These are phyloP conservation scores for Candolleomyces efflorescens DNA, from an alignment of 768 basidiomycete genomes.

Conservation along the genomic window DNA sequence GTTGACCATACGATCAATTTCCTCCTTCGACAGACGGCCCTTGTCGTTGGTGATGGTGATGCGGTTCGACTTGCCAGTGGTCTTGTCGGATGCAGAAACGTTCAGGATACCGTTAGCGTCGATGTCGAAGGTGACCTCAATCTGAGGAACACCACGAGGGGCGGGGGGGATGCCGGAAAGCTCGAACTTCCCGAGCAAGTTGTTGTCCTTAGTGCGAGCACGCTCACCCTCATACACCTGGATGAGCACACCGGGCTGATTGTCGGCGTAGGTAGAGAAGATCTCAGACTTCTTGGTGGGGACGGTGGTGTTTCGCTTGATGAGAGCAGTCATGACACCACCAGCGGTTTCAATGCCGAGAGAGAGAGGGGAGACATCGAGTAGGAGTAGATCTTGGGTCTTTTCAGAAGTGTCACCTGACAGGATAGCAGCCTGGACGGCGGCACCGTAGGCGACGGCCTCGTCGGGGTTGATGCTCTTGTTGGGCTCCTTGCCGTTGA, in stretches of 20 bases:
- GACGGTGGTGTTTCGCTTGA: constrained; percentile 98
- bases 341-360: constrained; percentile 98
- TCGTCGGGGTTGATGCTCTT: constrained; percentile 99
- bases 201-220: constrained; percentile 98
- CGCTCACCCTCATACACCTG: constrained; percentile 99
- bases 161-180: constrained; percentile 95
- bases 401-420: constrained; percentile 98
- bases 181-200: constrained; percentile 97
- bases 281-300: constrained; percentile 98
- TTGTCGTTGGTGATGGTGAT: constrained; percentile 97
- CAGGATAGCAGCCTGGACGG: constrained; percentile 96
- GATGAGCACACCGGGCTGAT: constrained; percentile 97
- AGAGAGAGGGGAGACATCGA: constrained; percentile 89
- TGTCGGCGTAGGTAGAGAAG: constrained; percentile 98
- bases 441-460: constrained; percentile 97
- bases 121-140: constrained; percentile 98
- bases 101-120: constrained; percentile 96
- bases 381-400: constrained; percentile 92
- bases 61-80: constrained; percentile 92
- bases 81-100: constrained; percentile 94
- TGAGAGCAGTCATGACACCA: constrained; percentile 98
- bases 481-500: constrained; percentile 98
- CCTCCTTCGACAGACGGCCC: constrained; percentile 94
- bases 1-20: constrained; percentile 95
- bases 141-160: constrained; percentile 95